Evolutionary conservation across 2,329 filamentous ascomycete genomes (phyloP).

Genomic region (Blastomyces percursus): DNA sequence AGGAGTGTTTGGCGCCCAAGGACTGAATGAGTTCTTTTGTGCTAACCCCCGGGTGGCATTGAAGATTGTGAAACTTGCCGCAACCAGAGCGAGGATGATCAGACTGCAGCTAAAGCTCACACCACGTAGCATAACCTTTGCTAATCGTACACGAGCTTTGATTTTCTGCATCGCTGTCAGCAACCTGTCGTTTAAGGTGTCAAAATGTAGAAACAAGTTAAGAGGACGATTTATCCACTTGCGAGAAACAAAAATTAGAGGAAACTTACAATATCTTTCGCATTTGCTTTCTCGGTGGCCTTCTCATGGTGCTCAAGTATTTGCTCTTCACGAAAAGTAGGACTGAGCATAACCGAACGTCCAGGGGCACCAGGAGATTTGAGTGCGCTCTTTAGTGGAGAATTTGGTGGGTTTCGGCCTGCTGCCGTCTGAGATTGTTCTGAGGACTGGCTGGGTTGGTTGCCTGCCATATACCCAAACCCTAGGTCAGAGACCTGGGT

Average conservation of each 20-base stretch:
- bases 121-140: constrained; percentile 87
- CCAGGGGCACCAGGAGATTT: constrained; percentile 75
- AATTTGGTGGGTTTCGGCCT: constrained; percentile 52
- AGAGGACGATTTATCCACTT: not conserved
- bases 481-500: constrained; percentile 74
- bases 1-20: constrained; percentile 72
- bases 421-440: constrained; percentile 41
- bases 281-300: constrained; percentile 74
- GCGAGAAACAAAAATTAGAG: not conserved
- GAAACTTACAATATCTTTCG: constrained; percentile 66
- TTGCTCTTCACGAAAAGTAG: constrained; percentile 83
- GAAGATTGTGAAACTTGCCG: constrained; percentile 84
- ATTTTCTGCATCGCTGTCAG: constrained; percentile 59
- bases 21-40: constrained; percentile 63
- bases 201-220: not conserved
- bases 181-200: not conserved
- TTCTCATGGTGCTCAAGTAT: constrained; percentile 74
- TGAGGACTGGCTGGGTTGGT: constrained; percentile 37
- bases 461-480: constrained; percentile 73
- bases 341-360: constrained; percentile 68
- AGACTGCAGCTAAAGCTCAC: constrained; percentile 96
- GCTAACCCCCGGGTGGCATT: constrained; percentile 69
- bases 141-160: constrained; percentile 80
- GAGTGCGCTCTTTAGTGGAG: constrained; percentile 81
- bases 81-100: constrained; percentile 84